These are phyloP conservation scores for Gossypium aridum DNA, from an alignment of 441 rosid genomes.

Conservation along the genomic window DNA sequence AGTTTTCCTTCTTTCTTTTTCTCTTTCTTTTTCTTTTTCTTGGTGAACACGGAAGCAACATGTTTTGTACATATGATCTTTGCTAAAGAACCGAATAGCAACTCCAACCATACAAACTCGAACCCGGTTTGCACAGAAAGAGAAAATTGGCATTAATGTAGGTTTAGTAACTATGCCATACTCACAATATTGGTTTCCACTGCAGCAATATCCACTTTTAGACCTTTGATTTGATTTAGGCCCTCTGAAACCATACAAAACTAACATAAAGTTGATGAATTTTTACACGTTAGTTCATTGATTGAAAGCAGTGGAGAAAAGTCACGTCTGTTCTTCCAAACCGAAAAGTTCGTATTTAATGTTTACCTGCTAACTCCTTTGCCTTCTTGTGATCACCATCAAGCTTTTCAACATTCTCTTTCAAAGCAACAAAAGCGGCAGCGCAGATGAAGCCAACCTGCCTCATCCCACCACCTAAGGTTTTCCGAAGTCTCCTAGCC, in stretches of 20 bases:
- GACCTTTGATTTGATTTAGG: conserved; percentile 62
- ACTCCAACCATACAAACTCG: neutral
- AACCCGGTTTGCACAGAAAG: neutral
- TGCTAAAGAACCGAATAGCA: neutral
- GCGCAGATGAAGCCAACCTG: conserved; percentile 78
- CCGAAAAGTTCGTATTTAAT: too few relatives aligned
- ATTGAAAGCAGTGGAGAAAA: too few relatives aligned
- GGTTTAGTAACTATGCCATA: too few relatives aligned
- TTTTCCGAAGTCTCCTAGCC: conserved; percentile 84
- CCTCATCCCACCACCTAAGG: conserved; percentile 98
- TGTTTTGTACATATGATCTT: neutral
- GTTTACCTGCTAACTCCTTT: conserved; percentile 65
- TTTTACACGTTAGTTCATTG: too few relatives aligned
- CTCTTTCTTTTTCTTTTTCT: neutral
- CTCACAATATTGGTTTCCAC: conserved; percentile 93
- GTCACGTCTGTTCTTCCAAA: too few relatives aligned
- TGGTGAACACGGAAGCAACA: neutral
- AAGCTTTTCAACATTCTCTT: conserved; percentile 61
- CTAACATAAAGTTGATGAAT: neutral
- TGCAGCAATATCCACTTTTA: conserved; percentile 50
- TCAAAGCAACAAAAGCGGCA: conserved; percentile 71
- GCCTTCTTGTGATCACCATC: conserved; percentile 76
- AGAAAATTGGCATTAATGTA: too few relatives aligned
- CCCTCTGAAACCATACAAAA: conserved; percentile 42
- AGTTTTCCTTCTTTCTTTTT: neutral